A percentile compares a stretch with the other conserved stretches of the same genome.
Conservation (phyloP, 192 early-diverging fungal species). For the Gryganskiella cystojenkinii region DNA sequence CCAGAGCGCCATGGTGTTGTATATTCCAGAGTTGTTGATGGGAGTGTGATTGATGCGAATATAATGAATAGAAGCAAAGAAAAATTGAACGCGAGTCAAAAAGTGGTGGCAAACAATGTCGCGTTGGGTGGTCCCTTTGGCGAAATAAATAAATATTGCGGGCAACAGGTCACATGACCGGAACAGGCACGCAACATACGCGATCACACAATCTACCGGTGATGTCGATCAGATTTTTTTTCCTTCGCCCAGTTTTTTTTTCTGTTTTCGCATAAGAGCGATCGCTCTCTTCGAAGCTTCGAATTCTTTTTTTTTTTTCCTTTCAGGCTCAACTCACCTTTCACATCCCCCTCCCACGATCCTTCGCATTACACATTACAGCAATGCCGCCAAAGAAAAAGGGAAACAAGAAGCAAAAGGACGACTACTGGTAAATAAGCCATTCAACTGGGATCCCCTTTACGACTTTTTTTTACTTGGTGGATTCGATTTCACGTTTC, state of each 20-base stretch:
- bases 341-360: not conserved
- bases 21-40: not conserved
- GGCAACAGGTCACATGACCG: no score
- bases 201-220: no score
- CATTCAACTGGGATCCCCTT: no score
- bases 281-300: not conserved
- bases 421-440: slow-evolving; percentile 64
- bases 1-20: slow-evolving; percentile 77
- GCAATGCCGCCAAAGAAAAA: slow-evolving; percentile 67
- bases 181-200: no score
- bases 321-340: slow-evolving; percentile 2
- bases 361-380: not conserved
- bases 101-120: not conserved
- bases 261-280: slow-evolving; percentile 10
- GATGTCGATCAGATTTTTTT: slow-evolving; percentile 3
- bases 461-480: no score
- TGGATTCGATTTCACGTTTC: no score
- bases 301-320: slow-evolving; percentile 7
- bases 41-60: not conserved
- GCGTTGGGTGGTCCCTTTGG: not conserved
- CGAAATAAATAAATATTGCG: slow-evolving; percentile 2
- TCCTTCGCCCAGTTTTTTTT: not conserved
- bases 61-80: not conserved
- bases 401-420: slow-evolving; percentile 63
- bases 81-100: slow-evolving; percentile 3